Evolutionary conservation across 2,329 filamentous ascomycete genomes (phyloP).

Genomic region (Colletotrichum zoysiae): DNA sequence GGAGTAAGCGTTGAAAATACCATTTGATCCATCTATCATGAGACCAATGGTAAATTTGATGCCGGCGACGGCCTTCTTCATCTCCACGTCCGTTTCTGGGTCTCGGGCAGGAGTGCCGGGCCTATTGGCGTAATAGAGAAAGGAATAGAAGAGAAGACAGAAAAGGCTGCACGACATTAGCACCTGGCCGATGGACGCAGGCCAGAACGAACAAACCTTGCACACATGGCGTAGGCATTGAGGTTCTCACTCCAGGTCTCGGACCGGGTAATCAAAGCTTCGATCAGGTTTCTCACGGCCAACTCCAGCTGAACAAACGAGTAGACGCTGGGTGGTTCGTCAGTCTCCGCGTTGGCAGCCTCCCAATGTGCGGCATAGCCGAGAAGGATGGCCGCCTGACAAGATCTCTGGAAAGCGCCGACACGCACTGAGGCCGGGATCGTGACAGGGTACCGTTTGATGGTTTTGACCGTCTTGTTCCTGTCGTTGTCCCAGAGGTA

Average conservation of each 20-base stretch:
- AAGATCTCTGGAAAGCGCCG: conserved; percentile 52
- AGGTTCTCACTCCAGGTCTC: conserved; percentile 52
- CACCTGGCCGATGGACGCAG: neutral
- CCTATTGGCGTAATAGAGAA: conserved; percentile 47
- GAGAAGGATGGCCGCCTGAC: conserved; percentile 52
- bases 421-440: conserved; percentile 49
- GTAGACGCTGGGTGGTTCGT: conserved; percentile 44
- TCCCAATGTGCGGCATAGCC: conserved; percentile 49
- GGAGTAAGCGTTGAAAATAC: conserved; percentile 51
- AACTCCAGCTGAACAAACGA: conserved; percentile 52
- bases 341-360: conserved; percentile 39
- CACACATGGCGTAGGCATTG: conserved; percentile 52
- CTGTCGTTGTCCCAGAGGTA: conserved; percentile 49
- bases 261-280: conserved; percentile 51
- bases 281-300: conserved; percentile 49
- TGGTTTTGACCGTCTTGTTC: conserved; percentile 43
- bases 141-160: conserved; percentile 52
- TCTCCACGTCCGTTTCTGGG: conserved; percentile 46
- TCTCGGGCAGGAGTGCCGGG: conserved; percentile 41
- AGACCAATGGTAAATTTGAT: conserved; percentile 54
- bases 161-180: conserved; percentile 46
- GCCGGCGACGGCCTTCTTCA: conserved; percentile 52
- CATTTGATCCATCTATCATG: conserved; percentile 52
- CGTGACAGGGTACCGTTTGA: conserved; percentile 47
- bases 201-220: conserved; percentile 45